Base-by-base conservation (phyloP, 2,329 filamentous ascomycete genomes). In the Aspergillus tubingensis region DNA sequence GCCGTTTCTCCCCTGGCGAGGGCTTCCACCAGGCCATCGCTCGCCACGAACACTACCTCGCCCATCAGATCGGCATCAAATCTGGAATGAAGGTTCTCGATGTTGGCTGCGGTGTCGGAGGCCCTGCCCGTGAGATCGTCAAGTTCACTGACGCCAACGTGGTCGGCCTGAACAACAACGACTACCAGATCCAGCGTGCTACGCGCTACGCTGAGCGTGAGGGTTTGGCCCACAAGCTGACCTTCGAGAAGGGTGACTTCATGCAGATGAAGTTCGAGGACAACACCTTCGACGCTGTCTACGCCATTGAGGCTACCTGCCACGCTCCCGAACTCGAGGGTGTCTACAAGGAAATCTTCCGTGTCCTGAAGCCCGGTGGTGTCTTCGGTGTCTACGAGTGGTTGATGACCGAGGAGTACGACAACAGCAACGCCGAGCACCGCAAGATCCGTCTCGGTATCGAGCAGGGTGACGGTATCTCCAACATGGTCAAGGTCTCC, bases 201-300 rank as follows among this genome's bases (percentile, higher is more conserved):
- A 92, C 88, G 13, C 83, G 85, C 57, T 96, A 97, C 74, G 92
- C 93, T 2, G 79, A 85, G 63, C 91, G 92, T 79, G 91, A 96
- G 79, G 88, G 89, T 54, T 82, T 98, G 55, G 84, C 88, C 1
- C 78, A 91, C 72, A 92, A 96, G 81, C 81, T 96, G 67, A 85
- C 84, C 65, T 98, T 92, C 71, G 89, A 92, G 74, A 97, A 98
- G 85, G 94, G 93, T 56, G 94, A 98, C 74, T 99, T 99, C 77
- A 98, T 98, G 94, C 92, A 96, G 88, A 96, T 98, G 91, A 88
- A 88, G 21, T 98, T 98, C 82, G 88, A 91, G 50, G 91, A 95
- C 73, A 91, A 96, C 83, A 86, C 83, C 19, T 98, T 98, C 78
- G 95, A 98, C 70, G 92, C 92, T 59, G 91, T 97, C 56, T 98